Conservation (phyloP, 2,329 filamentous ascomycete species). For the Aspergillus sp. region DNA sequence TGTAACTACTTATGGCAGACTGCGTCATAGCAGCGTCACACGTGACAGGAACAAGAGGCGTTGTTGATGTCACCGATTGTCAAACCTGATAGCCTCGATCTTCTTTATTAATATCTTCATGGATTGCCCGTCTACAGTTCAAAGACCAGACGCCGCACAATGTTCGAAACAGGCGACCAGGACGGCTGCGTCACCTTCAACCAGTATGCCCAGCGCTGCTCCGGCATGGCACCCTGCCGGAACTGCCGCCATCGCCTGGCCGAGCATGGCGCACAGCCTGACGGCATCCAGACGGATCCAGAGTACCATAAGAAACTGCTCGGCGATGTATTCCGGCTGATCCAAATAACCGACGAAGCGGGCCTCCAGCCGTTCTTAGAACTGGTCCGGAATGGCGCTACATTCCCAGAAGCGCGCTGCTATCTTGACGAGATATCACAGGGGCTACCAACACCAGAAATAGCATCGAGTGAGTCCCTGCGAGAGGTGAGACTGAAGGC, state of each 20-base stretch:
- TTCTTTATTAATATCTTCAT: too few relatives aligned
- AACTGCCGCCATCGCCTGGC: not conserved
- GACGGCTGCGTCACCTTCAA: not conserved
- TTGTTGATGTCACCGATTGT: too few relatives aligned
- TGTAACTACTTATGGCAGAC: too few relatives aligned
- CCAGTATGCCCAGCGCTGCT: conserved; percentile 1
- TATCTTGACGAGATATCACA: conserved; percentile 23
- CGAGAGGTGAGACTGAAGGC: conserved; percentile 15
- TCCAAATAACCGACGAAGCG: conserved; percentile 21
- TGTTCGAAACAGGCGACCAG: not conserved
- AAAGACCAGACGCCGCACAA: not conserved
- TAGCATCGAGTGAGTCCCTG: conserved; percentile 1
- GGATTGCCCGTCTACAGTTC: not conserved
- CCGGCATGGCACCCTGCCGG: not conserved
- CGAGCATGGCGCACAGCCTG: not conserved
- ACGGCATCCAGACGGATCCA: not conserved
- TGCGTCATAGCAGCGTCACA: too few relatives aligned
- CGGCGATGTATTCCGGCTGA: conserved; percentile 26
- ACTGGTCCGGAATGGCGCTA: conserved; percentile 26
- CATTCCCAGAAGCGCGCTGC: conserved; percentile 25
- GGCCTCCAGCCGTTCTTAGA: conserved; percentile 23
- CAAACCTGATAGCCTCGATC: too few relatives aligned
- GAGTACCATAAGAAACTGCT: conserved; percentile 30
- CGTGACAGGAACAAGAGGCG: too few relatives aligned
- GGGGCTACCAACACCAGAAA: not conserved